These are phyloP conservation scores for Hyphodiscus sp. DNA, from an alignment of 2,329 filamentous ascomycete species.

Conservation along the genomic window DNA sequence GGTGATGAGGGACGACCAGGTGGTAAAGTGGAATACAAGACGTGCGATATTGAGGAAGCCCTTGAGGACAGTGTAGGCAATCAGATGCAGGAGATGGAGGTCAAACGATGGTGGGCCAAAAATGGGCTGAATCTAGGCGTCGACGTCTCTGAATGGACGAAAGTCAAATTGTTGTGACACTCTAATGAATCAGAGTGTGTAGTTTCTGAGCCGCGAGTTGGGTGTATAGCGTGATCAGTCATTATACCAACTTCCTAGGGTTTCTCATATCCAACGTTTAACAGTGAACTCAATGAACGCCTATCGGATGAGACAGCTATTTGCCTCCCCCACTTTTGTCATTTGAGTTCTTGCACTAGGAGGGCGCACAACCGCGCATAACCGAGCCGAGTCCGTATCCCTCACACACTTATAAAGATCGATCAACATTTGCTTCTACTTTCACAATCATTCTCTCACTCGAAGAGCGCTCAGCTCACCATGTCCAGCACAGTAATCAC, in stretches of 20 bases:
- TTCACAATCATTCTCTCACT: too few relatives aligned
- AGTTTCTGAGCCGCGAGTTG: not conserved
- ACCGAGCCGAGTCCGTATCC: too few relatives aligned
- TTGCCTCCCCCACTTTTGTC: constrained; percentile 30
- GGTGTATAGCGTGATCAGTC: not conserved
- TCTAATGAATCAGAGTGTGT: not conserved
- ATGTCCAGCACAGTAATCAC: too few relatives aligned
- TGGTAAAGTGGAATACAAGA: constrained; percentile 82
- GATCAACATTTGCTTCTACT: too few relatives aligned
- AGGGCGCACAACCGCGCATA: too few relatives aligned
- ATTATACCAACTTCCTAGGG: too few relatives aligned
- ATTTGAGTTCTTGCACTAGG: constrained; percentile 27
- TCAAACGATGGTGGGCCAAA: constrained; percentile 80
- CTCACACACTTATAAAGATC: too few relatives aligned
- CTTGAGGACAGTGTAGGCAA: constrained; percentile 73
- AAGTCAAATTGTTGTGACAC: constrained; percentile 43
- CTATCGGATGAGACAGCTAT: too few relatives aligned
- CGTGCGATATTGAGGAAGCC: constrained; percentile 91
- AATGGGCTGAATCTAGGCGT: constrained; percentile 65
- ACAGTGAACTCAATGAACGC: too few relatives aligned
- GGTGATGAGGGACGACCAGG: constrained; percentile 45
- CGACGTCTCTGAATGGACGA: constrained; percentile 67
- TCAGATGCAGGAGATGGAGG: constrained; percentile 56
- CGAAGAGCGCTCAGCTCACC: too few relatives aligned
- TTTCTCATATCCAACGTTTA: too few relatives aligned